phyloP scores from a whole-genome alignment of 2,329 filamentous ascomycete species.

The Esteya vermicola region DNA sequence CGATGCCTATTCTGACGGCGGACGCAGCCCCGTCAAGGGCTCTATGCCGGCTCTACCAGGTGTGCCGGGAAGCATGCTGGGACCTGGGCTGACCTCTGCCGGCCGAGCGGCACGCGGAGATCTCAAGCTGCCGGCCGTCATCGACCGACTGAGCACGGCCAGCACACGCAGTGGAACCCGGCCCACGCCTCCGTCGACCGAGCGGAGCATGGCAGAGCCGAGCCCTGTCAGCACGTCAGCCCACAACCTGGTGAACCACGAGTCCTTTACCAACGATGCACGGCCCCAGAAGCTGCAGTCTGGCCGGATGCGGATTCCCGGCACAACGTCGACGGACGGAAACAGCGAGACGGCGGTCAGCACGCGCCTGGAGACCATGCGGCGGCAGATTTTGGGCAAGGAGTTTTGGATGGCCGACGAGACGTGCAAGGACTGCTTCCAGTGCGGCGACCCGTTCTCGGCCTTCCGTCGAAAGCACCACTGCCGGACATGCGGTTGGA shows the following conservation, averaged over 20 bases:
- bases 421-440: conserved; percentile 93
- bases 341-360: conserved; percentile 37
- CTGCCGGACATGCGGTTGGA: conserved; percentile 91
- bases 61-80: too few relatives aligned
- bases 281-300: conserved; percentile 29
- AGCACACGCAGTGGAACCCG: conserved; percentile 18
- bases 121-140: conserved; percentile 33
- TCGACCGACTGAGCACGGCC: conserved; percentile 38
- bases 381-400: conserved; percentile 77
- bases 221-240: conserved; percentile 44
- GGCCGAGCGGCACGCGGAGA: conserved; percentile 17
- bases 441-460: conserved; percentile 79
- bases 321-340: conserved; percentile 41
- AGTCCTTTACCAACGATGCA: conserved; percentile 36
- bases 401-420: conserved; percentile 99
- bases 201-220: conserved; percentile 34
- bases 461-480: conserved; percentile 95
- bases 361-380: conserved; percentile 54
- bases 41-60: conserved; percentile 9
- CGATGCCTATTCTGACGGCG: conserved; percentile 29
- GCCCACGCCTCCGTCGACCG: not conserved
- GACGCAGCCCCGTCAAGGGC: conserved; percentile 27
- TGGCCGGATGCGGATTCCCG: conserved; percentile 36
- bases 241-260: conserved; percentile 42
- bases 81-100: too few relatives aligned